These are phyloP conservation scores for Tuber calosporum DNA, from an alignment of 495 filamentous ascomycete species.

Conservation along the genomic window DNA sequence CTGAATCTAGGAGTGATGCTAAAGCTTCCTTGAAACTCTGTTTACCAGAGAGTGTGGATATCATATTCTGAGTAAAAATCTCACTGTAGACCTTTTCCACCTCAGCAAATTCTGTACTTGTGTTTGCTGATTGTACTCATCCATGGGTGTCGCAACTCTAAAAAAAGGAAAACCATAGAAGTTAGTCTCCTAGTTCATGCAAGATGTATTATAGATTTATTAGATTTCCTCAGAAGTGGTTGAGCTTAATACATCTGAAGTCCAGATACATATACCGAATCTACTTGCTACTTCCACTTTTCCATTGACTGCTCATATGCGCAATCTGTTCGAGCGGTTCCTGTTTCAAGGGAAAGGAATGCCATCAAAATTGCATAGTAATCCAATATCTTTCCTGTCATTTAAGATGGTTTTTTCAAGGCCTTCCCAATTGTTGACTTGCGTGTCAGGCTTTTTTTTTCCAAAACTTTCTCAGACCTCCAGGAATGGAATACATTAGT, in stretches of 20 bases:
- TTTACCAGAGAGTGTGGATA: not conserved
- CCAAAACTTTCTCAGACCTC: not conserved
- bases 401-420: not conserved
- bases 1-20: not conserved
- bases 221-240: not conserved
- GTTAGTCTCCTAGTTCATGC: not conserved
- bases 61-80: not conserved
- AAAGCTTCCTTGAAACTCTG: not conserved
- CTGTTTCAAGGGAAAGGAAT: not conserved
- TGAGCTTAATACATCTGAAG: not conserved
- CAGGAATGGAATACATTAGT: not conserved
- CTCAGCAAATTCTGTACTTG: not conserved
- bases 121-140: not conserved
- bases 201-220: not conserved
- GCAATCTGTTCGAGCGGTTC: not conserved
- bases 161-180: not conserved
- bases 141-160: not conserved
- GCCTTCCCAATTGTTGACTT: not conserved
- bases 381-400: not conserved
- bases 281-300: not conserved
- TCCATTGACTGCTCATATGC: not conserved
- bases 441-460: not conserved
- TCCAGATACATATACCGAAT: not conserved
- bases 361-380: not conserved
- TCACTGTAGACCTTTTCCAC: not conserved